These are phyloP conservation scores for Fusarium fracticaudum DNA, from an alignment of 2,329 filamentous ascomycete genomes.

Conservation along the genomic window DNA sequence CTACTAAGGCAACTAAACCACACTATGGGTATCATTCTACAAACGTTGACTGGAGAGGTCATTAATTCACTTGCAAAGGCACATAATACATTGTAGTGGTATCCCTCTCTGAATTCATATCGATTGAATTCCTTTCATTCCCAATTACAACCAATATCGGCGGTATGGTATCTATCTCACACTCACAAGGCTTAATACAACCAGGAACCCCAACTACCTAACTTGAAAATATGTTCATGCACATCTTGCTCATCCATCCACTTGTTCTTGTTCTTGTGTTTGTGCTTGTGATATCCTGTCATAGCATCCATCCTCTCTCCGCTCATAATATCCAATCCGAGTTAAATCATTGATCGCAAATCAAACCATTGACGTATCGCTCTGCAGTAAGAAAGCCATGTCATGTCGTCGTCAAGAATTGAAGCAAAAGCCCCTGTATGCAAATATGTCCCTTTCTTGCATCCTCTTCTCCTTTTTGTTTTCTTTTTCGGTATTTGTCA, in stretches of 20 bases:
- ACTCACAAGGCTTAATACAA: slow-evolving; percentile 35
- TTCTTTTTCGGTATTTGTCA: slow-evolving; percentile 27
- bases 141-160: slow-evolving; percentile 32
- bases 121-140: slow-evolving; percentile 17
- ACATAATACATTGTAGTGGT: neutral
- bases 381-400: slow-evolving; percentile 43
- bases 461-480: neutral
- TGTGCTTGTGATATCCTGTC: neutral
- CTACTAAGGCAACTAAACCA: neutral
- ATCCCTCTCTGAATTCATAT: slow-evolving; percentile 4
- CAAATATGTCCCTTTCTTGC: slow-evolving; percentile 25
- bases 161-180: slow-evolving; percentile 42
- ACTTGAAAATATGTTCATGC: slow-evolving; percentile 25
- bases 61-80: neutral
- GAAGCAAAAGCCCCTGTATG: slow-evolving; percentile 35
- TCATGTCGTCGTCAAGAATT: slow-evolving; percentile 47
- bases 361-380: slow-evolving; percentile 42
- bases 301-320: neutral
- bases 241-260: slow-evolving; percentile 4
- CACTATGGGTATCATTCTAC: neutral
- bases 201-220: slow-evolving; percentile 36
- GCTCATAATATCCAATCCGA: slow-evolving; percentile 35
- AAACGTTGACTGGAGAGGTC: neutral
- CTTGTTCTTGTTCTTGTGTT: neutral
- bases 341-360: slow-evolving; percentile 22